Conservation (phyloP, 177 flowering plant species). For the Telopea speciosissima region DNA sequence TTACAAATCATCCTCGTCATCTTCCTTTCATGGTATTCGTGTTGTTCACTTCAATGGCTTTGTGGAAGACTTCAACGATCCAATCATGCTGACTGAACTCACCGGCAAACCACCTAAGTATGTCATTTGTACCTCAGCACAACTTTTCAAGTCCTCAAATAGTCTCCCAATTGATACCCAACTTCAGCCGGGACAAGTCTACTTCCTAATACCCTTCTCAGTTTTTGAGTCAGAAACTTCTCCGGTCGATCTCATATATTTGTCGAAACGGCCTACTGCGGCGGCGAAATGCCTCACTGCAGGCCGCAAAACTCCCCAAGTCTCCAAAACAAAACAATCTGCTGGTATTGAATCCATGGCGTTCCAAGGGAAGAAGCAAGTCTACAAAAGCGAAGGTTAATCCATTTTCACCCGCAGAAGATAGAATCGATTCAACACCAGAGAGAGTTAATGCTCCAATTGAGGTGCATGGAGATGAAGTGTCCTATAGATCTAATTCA, state of each 20-base stretch:
- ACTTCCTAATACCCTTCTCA: constrained; percentile 43
- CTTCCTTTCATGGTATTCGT: constrained; percentile 17
- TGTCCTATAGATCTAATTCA: constrained; percentile 7
- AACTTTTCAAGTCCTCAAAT: constrained; percentile 24
- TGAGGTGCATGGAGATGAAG: not conserved
- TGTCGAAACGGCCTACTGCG: constrained; percentile 24
- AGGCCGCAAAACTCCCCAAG: too few relatives aligned
- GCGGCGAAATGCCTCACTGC: constrained; percentile 17
- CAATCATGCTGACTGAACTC: constrained; percentile 31
- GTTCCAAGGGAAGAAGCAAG: not conserved
- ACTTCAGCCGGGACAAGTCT: constrained; percentile 36
- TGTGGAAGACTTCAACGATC: constrained; percentile 39
- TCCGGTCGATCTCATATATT: constrained; percentile 27
- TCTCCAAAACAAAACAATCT: too few relatives aligned
- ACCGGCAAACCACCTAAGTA: constrained; percentile 26
- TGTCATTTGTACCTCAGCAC: constrained; percentile 37
- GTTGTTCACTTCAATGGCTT: constrained; percentile 46
- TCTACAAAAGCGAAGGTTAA: too few relatives aligned
- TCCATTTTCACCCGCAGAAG: too few relatives aligned
- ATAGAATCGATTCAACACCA: not conserved
- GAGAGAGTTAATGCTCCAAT: too few relatives aligned
- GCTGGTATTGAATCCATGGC: too few relatives aligned
- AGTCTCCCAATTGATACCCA: constrained; percentile 23
- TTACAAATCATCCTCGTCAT: constrained; percentile 8
- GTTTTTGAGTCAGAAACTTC: constrained; percentile 31